Base-by-base conservation (phyloP, 2,329 filamentous ascomycete species). In the Stagonosporopsis vannaccii region DNA sequence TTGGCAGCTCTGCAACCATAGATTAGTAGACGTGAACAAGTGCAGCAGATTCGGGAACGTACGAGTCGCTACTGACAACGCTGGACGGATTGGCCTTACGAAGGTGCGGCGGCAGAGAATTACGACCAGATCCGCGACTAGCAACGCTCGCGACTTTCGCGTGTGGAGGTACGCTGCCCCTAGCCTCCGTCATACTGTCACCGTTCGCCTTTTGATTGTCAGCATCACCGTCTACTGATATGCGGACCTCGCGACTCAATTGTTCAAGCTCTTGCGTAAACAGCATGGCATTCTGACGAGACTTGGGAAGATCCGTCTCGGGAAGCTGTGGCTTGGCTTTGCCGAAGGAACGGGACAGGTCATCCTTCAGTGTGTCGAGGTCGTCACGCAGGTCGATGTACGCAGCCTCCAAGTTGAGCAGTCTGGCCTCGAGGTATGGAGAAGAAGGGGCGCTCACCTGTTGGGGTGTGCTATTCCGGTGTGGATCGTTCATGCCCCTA, bases 261-360 rank as follows among this genome's bases (percentile, higher is more conserved):
- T 50, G 53, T 17, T 71, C 61, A 13, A 69, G 56, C 26, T 70
- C 59, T 13, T 52, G 28, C 33, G 48, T 48, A 39, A 68, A 56
- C 12, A 54, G 33, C 32, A 58, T 42, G 17, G 62, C 62, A 11
- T 44, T 42, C 22, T 65, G 60, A 20, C 52, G 55, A 33, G 62
- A 65, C 43, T 51, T 36, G 37, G 20, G 19, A 39, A 55, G 40
- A 28, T 60, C 52, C 4, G 41, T 41, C 7, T 57, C 51, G 17
- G 61, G 47, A 17, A 59, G 60, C 51, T 61, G 65, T 32, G 58
- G 62, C 47, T 66, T 64, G 25, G 67, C 17, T 19, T 49, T 59
- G 20, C 70, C 64, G 22, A 74, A 52, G 2, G 65, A 65, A 12
- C 42, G 50, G 19, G 53, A 55, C 30, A 74, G 59, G 6, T 33